Evolutionary conservation across 257 asterid species (phyloP).

Genomic region (Osmanthus fragrans): DNA sequence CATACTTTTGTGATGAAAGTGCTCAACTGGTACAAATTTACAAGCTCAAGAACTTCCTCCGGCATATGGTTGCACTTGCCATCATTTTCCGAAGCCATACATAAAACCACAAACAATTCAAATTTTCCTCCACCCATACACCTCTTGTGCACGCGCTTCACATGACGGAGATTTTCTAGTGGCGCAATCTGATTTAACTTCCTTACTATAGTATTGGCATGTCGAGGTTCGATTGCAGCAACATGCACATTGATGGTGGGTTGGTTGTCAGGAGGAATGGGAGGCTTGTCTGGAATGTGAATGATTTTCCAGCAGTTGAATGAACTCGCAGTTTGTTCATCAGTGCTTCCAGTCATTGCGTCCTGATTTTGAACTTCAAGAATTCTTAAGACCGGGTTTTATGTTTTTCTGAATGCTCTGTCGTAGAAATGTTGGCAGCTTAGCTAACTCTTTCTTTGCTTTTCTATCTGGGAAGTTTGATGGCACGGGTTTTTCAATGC

Average conservation of each 20-base stretch:
- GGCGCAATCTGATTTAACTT: constrained; percentile 77
- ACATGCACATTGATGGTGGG: constrained; percentile 62
- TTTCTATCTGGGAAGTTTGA: not conserved
- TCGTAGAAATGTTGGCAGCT: not conserved
- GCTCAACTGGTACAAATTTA: constrained; percentile 83
- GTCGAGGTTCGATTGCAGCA: constrained; percentile 70
- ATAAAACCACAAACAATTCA: constrained; percentile 63
- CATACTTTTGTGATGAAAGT: constrained; percentile 78
- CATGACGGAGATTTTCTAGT: constrained; percentile 86
- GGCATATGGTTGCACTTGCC: constrained; percentile 42
- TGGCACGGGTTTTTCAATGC: not conserved
- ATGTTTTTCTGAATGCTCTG: not conserved
- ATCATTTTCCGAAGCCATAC: constrained; percentile 47
- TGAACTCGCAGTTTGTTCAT: constrained; percentile 14
- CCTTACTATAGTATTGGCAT: constrained; percentile 71
- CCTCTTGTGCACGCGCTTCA: constrained; percentile 71
- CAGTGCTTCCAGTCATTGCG: constrained; percentile 31
- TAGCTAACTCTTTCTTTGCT: not conserved
- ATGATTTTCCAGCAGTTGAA: constrained; percentile 49
- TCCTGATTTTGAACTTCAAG: not conserved
- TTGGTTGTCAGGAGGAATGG: constrained; percentile 63
- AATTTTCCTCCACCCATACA: constrained; percentile 60
- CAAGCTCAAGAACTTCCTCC: constrained; percentile 60
- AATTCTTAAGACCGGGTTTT: not conserved
- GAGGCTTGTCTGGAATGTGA: constrained; percentile 69